A percentile compares a stretch with the other conserved stretches of the same genome.
phyloP scores from a whole-genome alignment of 2,329 filamentous ascomycete genomes.

The Bipolaris gigantea region DNA sequence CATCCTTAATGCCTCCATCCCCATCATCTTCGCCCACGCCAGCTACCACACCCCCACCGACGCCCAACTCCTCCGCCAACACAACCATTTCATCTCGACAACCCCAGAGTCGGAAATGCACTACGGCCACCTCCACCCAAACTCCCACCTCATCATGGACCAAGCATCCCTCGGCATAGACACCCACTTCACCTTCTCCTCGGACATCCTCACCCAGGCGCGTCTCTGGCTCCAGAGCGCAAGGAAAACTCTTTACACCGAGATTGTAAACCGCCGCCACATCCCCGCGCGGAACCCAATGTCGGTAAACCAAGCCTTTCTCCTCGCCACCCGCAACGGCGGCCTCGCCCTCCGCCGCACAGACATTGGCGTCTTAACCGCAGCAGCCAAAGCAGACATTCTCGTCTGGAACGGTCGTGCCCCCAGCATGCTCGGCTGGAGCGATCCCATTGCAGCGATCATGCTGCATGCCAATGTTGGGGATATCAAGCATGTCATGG shows the following conservation, averaged over 20 bases:
- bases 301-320: conserved; percentile 58
- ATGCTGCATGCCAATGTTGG: conserved; percentile 59
- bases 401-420: conserved; percentile 56
- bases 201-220: conserved; percentile 52
- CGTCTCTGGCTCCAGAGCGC: conserved; percentile 58
- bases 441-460: conserved; percentile 59
- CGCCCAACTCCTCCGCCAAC: conserved; percentile 49
- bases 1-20: conserved; percentile 49
- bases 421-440: conserved; percentile 58
- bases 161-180: conserved; percentile 59
- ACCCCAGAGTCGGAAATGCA: conserved; percentile 64
- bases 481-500: conserved; percentile 56
- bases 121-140: conserved; percentile 57
- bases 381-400: conserved; percentile 59
- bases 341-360: conserved; percentile 55
- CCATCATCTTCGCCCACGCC: conserved; percentile 58
- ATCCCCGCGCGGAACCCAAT: conserved; percentile 56
- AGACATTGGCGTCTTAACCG: conserved; percentile 55
- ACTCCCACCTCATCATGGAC: conserved; percentile 51
- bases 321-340: conserved; percentile 57
- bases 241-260: conserved; percentile 46
- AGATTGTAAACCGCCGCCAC: conserved; percentile 47
- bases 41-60: conserved; percentile 49
- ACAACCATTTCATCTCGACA: conserved; percentile 59
- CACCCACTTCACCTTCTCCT: conserved; percentile 57